phyloP scores from a whole-genome alignment of 2,329 filamentous ascomycete species.

The Xylaria sp. region DNA sequence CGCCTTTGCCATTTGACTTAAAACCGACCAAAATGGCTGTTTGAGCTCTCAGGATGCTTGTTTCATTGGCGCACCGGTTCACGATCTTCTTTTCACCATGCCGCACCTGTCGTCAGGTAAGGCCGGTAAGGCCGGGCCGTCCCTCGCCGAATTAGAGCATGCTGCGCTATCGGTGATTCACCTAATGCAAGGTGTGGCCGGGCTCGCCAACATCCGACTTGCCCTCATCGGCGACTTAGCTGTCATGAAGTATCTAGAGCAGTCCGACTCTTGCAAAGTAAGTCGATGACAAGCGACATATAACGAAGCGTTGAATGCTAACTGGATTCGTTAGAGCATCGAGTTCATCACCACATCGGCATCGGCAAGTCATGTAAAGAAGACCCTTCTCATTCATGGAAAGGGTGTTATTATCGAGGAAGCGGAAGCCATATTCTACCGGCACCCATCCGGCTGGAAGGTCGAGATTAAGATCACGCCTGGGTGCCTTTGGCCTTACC shows the following conservation, averaged over 20 bases:
- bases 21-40: conserved; percentile 27
- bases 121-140: conserved; percentile 18
- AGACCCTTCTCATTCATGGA: conserved; percentile 34
- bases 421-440: conserved; percentile 35
- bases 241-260: conserved; percentile 35
- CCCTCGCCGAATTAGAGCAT: conserved; percentile 35
- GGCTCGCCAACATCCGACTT: conserved; percentile 34
- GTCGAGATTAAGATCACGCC: conserved; percentile 39
- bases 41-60: conserved; percentile 4
- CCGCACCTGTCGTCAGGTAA: conserved; percentile 33
- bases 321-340: conserved; percentile 31
- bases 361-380: conserved; percentile 38
- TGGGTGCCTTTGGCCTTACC: conserved; percentile 39
- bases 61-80: conserved; percentile 26
- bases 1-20: conserved; percentile 27
- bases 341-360: conserved; percentile 37
- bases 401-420: conserved; percentile 32
- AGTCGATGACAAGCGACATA: conserved; percentile 3
- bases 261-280: conserved; percentile 31
- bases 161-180: conserved; percentile 36
- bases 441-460: conserved; percentile 35
- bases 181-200: conserved; percentile 35
- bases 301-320: conserved; percentile 3
- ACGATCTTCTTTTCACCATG: conserved; percentile 25
- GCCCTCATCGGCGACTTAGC: conserved; percentile 38